A percentile compares a stretch with the other conserved stretches of the same genome.
Evolutionary conservation across 108 stramenopile species (phyloP).

Genomic region (Skeletonema potamos): DNA sequence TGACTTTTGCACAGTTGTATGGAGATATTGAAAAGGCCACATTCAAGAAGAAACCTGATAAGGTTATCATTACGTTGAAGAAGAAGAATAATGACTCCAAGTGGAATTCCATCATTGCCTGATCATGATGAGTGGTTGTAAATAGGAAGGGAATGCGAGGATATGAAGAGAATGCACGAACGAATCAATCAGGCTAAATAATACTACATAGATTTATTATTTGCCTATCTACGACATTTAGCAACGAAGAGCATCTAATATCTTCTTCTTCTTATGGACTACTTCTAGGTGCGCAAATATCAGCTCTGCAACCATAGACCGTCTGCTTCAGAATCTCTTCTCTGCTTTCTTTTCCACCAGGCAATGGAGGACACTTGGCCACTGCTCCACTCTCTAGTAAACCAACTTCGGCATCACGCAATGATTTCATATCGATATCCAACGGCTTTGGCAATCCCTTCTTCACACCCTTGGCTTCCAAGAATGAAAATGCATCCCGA

Average conservation of each 20-base stretch:
- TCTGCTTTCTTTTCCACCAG: constrained; percentile 68
- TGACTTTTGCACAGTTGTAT: constrained; percentile 68
- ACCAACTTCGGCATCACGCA: constrained; percentile 76
- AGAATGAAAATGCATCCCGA: constrained; percentile 82
- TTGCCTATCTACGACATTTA: neutral
- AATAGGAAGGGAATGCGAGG: neutral
- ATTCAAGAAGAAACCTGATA: constrained; percentile 63
- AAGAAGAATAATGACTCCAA: constrained; percentile 52
- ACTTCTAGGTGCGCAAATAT: constrained; percentile 60
- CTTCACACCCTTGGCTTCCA: constrained; percentile 81
- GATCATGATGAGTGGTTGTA: neutral
- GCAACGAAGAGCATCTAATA: neutral
- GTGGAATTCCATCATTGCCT: constrained; percentile 63
- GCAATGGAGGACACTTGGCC: constrained; percentile 65
- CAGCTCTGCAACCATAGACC: constrained; percentile 64
- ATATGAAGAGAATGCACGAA: neutral
- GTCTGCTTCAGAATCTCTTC: constrained; percentile 75
- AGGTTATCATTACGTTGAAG: constrained; percentile 62
- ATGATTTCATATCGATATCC: constrained; percentile 73
- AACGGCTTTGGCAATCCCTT: constrained; percentile 78
- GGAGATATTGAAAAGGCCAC: constrained; percentile 60
- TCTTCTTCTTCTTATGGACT: constrained; percentile 10
- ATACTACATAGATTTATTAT: constrained; percentile 1
- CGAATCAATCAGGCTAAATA: neutral
- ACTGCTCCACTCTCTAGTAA: constrained; percentile 82